Evolutionary conservation across 257 asterid species (phyloP), one percentile per base, ranked within the genome.

Genomic region (Gynochthodes officinalis): DNA sequence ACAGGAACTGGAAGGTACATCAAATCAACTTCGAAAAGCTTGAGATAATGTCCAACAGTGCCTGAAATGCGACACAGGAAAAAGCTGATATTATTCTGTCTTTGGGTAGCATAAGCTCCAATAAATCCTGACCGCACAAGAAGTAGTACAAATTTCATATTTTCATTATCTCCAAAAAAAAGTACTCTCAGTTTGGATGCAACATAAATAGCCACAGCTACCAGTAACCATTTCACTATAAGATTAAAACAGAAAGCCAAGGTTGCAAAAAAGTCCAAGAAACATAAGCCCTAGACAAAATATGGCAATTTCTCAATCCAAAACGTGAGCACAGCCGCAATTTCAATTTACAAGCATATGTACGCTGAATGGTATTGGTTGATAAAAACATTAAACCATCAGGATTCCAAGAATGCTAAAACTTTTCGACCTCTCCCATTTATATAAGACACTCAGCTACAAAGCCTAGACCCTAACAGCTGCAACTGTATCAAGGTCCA

Each of bases 1-100:
- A 95, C 95, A 69, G 98, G 99, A 67, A 95, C 87, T 37, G 99
- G 97, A 50, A 95, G 87, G 79, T 95, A 87, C 83, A 95, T 75
- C 5, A 97, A 89, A 74, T 92, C 97, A 84, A 93, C 88, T 83
- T 91, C 98, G 86, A 89, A 81, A 80, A 94, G 93, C 86, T 89
- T 93, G 86, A 93, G 80, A 86, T 89, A 91, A 77, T 78, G 89
- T 63, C 93, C 97, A 50, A 93, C 81, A 75, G 81, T 91, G 74
- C 98, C 98, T 93, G 86, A 68, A 73, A 80, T 81, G 79, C 76
- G 79, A 73, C 54, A 79, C 70, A 75, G 77, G 60, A 64, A 37
- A 64, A 71, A 72, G 42, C 72, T 70, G 60, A 52, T 76, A 55
- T 3, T 55, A 43, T 75, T 44, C 68, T 53, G n/a, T 67, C 50